Evolutionary conservation across 2,329 filamentous ascomycete species (phyloP), one percentile per base, ranked within the genome.

Genomic region (Pseudogymnoascus sp.): DNA sequence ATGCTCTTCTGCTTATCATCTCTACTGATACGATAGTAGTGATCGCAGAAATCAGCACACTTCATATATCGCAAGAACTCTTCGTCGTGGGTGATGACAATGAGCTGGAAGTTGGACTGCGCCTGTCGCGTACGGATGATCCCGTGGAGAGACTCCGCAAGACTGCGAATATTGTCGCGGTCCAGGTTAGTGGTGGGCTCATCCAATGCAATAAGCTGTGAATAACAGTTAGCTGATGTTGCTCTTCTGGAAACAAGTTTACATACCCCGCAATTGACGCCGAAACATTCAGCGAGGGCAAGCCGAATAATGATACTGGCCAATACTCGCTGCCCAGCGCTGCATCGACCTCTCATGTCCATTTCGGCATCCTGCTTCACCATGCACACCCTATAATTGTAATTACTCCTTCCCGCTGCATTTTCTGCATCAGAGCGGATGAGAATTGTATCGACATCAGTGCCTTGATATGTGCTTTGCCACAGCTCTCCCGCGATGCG

Each of bases 351-450:
- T 65, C 94, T 90, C 94, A 99, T 99, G 77, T 99, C 94, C 92
- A 99, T 96, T 75, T 99, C 94, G 0, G 89, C 90, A 71, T 95
- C 92, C 72, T 93, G 88, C 78, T 99, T 99, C 68, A 96, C 86
- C 94, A 99, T 99, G 75, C 90, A 92, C 5, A 99, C 88, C 55
- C 94, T 90, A 79, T 99, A 99, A 76, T 99, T 97, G 82, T 97
- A 97, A 65, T 82, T 89, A 69, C 90, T 87, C 70, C 90, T 92
- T 60, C 85, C 87, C 62, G 85, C 84, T 40, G 80, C 80, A 55
- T 83, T 85, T 73, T 97, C 94, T 69, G 87, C 88, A 74, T 97
- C 93, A 15, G 92, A 96, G 40, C 89, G 88, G 76, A 99, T 97
- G 71, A 95, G 83, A 72, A 99, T 96, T 1, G 90, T 94, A 77